Conservation (phyloP, 225 moss, liverwort and hornwort species). For the Antitrichia curtipendula region DNA sequence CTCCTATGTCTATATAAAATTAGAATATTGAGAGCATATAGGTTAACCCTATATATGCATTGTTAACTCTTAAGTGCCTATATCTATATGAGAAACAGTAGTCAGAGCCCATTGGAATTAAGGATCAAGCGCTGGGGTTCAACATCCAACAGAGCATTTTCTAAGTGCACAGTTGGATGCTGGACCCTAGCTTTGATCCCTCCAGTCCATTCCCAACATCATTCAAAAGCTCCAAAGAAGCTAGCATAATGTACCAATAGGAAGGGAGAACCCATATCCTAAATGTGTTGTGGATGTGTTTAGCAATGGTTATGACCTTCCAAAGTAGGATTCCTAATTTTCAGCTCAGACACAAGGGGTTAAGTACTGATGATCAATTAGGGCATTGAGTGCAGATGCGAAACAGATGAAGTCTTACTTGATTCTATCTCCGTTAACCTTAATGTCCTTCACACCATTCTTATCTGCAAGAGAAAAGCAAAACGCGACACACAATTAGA, state of each 20-base stretch:
- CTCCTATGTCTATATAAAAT: not conserved
- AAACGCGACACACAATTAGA: not conserved
- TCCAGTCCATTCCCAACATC: not conserved
- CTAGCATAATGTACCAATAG: not conserved
- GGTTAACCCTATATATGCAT: not conserved
- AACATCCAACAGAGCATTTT: not conserved
- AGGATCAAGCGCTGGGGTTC: not conserved
- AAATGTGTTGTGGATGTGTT: not conserved
- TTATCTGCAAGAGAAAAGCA: slow-evolving; percentile 30
- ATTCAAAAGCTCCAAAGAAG: not conserved
- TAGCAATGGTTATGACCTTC: not conserved
- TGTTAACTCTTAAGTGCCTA: not conserved
- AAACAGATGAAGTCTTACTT: slow-evolving; percentile 34
- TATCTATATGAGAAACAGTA: not conserved
- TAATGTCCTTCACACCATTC: slow-evolving; percentile 72
- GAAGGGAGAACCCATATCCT: not conserved
- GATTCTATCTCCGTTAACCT: slow-evolving; percentile 67
- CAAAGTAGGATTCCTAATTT: not conserved
- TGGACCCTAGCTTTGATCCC: not conserved
- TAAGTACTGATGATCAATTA: not conserved
- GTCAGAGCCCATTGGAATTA: not conserved
- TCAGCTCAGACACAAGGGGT: not conserved
- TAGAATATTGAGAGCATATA: not conserved
- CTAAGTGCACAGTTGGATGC: not conserved
- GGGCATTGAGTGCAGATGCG: not conserved